Percentiles rank a stretch among this genome's conserved stretches.
phyloP scores from a whole-genome alignment of 2,329 filamentous ascomycete species.

The Penicillium sp. region DNA sequence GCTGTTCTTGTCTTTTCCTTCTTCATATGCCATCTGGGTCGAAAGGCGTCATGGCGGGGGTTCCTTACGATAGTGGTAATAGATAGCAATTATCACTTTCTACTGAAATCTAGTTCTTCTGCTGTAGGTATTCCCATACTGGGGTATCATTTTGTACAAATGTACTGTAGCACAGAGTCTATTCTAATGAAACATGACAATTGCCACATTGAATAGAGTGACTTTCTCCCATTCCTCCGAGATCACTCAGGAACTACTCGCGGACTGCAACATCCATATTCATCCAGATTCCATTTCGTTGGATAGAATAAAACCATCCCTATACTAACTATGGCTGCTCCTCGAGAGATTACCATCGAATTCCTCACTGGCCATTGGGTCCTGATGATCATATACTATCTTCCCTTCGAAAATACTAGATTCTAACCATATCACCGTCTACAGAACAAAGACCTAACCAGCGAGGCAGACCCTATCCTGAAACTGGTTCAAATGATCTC shows the following conservation, averaged over 20 bases:
- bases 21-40: constrained; percentile 17
- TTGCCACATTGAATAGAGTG: not conserved
- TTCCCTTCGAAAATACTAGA: not conserved
- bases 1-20: constrained; percentile 5
- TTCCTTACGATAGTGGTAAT: constrained; percentile 23
- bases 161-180: not conserved
- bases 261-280: not conserved
- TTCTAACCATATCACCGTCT: not conserved
- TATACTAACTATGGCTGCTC: constrained; percentile 2
- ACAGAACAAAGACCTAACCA: constrained; percentile 5
- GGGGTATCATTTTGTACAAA: not conserved
- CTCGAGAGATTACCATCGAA: not conserved
- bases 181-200: not conserved
- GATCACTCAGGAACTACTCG: not conserved
- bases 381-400: not conserved
- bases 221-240: not conserved
- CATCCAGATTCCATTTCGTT: not conserved
- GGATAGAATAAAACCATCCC: not conserved
- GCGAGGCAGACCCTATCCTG: not conserved
- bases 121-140: not conserved
- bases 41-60: constrained; percentile 23
- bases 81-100: constrained; percentile 27
- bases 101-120: not conserved
- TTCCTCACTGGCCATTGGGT: constrained; percentile 2
- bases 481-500: not conserved